Conservation (phyloP, 306 rosid genomes). For the Comarum palustre region DNA sequence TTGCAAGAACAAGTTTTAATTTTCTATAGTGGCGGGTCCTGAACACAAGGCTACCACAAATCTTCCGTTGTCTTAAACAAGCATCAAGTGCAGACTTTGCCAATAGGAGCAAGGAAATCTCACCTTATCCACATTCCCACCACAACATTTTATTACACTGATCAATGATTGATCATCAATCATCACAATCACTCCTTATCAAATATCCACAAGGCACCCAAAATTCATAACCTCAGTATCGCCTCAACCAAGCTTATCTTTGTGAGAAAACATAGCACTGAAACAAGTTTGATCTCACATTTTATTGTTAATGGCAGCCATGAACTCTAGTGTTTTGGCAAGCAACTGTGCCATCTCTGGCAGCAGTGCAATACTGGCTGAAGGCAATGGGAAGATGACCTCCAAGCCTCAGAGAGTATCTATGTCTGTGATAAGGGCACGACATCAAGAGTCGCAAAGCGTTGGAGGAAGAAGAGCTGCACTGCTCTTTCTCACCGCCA, state of each 20-base stretch:
- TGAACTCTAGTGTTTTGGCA: conserved; percentile 77
- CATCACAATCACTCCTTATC: conserved; percentile 26
- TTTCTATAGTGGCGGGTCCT: conserved; percentile 44
- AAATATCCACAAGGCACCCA: conserved; percentile 23
- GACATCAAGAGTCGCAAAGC: conserved; percentile 29
- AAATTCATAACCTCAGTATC: conserved; percentile 11
- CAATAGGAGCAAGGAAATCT: conserved; percentile 80
- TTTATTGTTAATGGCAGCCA: conserved; percentile 54
- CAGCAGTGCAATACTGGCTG: conserved; percentile 37
- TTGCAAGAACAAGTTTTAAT: conserved; percentile 8
- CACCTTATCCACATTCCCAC: conserved; percentile 92
- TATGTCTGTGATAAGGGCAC: conserved; percentile 60
- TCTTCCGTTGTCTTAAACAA: background rate
- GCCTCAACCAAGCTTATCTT: background rate
- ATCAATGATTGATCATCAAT: no score
- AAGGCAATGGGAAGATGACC: conserved; percentile 46
- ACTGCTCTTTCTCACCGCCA: conserved; percentile 55
- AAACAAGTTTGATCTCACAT: background rate
- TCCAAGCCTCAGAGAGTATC: conserved; percentile 35
- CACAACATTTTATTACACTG: conserved; percentile 42
- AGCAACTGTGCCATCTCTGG: conserved; percentile 68
- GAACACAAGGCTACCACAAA: conserved; percentile 17
- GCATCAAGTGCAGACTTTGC: conserved; percentile 32
- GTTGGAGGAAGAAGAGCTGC: conserved; percentile 73
- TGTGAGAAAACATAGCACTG: background rate